Evolutionary conservation across 2,329 filamentous ascomycete genomes (phyloP).

Genomic region (Pestalotiopsis sp.): DNA sequence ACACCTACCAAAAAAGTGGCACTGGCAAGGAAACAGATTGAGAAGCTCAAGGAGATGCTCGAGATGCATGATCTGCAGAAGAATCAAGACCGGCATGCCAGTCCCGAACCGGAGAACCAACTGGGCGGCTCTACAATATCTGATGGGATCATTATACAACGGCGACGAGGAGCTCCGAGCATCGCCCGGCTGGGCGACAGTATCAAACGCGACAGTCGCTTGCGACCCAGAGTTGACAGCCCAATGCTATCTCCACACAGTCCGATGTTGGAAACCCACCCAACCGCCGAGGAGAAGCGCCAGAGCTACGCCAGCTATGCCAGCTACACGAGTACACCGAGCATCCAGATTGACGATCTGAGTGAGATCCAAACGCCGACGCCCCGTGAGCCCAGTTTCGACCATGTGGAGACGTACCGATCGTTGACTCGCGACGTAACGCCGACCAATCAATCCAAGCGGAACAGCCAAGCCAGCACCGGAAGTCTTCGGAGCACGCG

Average conservation of each 20-base stretch:
- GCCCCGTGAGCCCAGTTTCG: neutral
- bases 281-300: neutral
- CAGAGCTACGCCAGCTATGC: neutral
- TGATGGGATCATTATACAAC: neutral
- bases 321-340: neutral
- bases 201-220: neutral
- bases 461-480: neutral
- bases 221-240: neutral
- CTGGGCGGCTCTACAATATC: neutral
- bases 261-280: neutral
- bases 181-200: neutral
- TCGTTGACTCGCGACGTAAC: neutral
- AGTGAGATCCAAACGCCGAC: neutral
- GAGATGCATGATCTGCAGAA: slow-evolving; percentile 1
- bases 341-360: neutral
- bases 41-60: slow-evolving; percentile 7
- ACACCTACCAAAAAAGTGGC: neutral
- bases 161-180: neutral
- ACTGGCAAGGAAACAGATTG: neutral
- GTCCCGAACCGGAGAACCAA: neutral
- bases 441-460: neutral
- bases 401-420: neutral
- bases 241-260: neutral
- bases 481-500: neutral
- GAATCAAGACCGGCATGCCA: neutral